Evolutionary conservation across 164 flowering plant species (phyloP).

Genomic region (Magnolia officinalis): DNA sequence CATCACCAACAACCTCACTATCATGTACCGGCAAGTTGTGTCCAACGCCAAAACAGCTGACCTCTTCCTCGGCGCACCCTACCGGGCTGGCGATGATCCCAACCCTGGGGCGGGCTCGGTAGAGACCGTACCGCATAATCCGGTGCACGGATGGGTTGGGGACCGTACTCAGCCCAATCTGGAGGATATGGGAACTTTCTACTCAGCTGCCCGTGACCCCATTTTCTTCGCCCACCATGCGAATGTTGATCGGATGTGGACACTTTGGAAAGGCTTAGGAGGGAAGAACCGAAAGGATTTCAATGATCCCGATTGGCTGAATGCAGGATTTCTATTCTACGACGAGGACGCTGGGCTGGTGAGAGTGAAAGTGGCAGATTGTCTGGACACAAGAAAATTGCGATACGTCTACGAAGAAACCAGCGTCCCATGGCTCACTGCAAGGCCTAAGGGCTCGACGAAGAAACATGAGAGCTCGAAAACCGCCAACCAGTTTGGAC

Average conservation of each 20-base stretch:
- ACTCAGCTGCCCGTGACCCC: conserved; percentile 24
- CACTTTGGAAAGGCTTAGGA: conserved; percentile 24
- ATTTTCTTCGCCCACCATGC: conserved; percentile 11
- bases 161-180: conserved; percentile 21
- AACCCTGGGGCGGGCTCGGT: conserved; percentile 40
- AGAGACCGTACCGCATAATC: conserved; percentile 39
- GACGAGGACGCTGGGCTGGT: conserved; percentile 34
- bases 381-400: conserved; percentile 30
- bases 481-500: conserved; percentile 9
- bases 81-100: conserved; percentile 37
- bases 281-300: conserved; percentile 21
- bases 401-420: conserved; percentile 48
- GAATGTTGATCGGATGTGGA: conserved; percentile 27
- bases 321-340: conserved; percentile 28
- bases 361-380: conserved; percentile 31
- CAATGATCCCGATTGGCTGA: conserved; percentile 29
- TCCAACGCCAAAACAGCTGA: conserved; percentile 25
- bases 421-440: conserved; percentile 38
- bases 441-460: background rate
- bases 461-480: conserved; percentile 14
- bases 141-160: conserved; percentile 43
- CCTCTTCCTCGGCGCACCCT: conserved; percentile 43
- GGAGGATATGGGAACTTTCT: conserved; percentile 23
- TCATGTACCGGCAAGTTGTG: conserved; percentile 57
- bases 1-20: conserved; percentile 28